Evolutionary conservation across 1,284 basidiomycete species (phyloP), one percentile per base, ranked within the genome.

Genomic region (Ceratobasidium sp.): DNA sequence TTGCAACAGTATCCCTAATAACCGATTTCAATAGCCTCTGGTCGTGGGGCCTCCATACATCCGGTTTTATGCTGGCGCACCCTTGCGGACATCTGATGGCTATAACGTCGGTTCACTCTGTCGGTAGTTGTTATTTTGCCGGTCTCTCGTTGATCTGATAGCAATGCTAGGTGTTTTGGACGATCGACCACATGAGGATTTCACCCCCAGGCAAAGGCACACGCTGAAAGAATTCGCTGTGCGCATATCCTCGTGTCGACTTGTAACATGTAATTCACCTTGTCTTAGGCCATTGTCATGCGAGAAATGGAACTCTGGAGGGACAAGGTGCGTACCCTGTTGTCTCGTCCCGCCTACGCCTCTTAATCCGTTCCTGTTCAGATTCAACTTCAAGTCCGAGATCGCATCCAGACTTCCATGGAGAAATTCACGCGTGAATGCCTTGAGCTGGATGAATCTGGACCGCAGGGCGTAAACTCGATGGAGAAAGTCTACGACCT

Each of bases 391-490:
- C 90, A 95, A 41, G 94, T 96, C 80, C 90, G 96, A 52, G 96
- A 97, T 82, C 90, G 93, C 66, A 98, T 98, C 76, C 96, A 98
- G 83, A 94, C 87, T 69, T 97, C 96, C 55, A 98, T 98, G 94
- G 96, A 98, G 84, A 90, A 94, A 81, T 98, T 98, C 83, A 97
- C 95, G 68, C 91, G 96, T 66, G 96, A 98, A 84, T 97, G 96
- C 82, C 88, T 98, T 55, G 96, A 98, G 83, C 94, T 97, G 81
- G 96, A 98, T 82, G 85, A 87, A 81, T 50, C 83, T 68, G 79
- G 82, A 27, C 77, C 57, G 33, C 77, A 38, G 64, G 78, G 77
- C 57, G 59, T 7, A 7, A 81, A 78, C 59, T 92, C 92, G 16
- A 96, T 97, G 94, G 94, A 96, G 81, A 90, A 90, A 79, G 92